These are phyloP conservation scores for Aspergillus tamarii DNA, from an alignment of 2,329 filamentous ascomycete genomes.

Conservation along the genomic window DNA sequence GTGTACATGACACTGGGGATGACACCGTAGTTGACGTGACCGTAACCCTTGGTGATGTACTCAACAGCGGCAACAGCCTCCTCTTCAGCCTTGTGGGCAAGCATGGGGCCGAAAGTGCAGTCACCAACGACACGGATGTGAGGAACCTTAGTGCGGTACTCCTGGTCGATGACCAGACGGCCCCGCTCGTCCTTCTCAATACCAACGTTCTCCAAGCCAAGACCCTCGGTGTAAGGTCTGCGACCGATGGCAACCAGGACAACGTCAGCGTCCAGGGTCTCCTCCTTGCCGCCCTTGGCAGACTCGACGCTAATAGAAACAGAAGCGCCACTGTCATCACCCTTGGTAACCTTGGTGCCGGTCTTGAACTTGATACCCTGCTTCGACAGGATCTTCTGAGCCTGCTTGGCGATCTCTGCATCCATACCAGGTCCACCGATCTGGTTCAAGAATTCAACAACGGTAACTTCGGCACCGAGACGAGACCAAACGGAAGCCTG, in stretches of 20 bases:
- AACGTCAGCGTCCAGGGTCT: constrained; percentile 89
- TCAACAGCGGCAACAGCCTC: constrained; percentile 93
- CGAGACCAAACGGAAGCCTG: constrained; percentile 91
- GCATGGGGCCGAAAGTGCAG: constrained; percentile 96
- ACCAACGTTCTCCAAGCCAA: constrained; percentile 92
- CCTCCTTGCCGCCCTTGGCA: constrained; percentile 93
- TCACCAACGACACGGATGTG: constrained; percentile 98
- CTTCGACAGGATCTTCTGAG: constrained; percentile 92
- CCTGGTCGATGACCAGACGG: constrained; percentile 94
- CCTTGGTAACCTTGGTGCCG: constrained; percentile 88
- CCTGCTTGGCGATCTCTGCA: constrained; percentile 82
- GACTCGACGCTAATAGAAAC: constrained; percentile 86
- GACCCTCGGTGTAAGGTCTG: constrained; percentile 87
- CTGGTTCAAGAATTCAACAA: constrained; percentile 94
- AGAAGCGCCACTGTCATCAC: constrained; percentile 76
- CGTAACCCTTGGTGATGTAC: constrained; percentile 96
- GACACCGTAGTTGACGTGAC: constrained; percentile 97
- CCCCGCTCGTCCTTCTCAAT: constrained; percentile 77
- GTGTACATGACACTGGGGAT: constrained; percentile 99
- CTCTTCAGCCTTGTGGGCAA: constrained; percentile 99
- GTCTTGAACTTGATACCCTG: constrained; percentile 99
- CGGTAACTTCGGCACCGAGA: constrained; percentile 89
- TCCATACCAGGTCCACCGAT: constrained; percentile 99
- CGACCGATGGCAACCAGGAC: constrained; percentile 96
- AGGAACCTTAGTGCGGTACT: constrained; percentile 96